A percentile compares a stretch with the other conserved stretches of the same genome.
These are phyloP conservation scores for Ganoderma meredithae DNA, from an alignment of 1,284 basidiomycete species.

Conservation along the genomic window DNA sequence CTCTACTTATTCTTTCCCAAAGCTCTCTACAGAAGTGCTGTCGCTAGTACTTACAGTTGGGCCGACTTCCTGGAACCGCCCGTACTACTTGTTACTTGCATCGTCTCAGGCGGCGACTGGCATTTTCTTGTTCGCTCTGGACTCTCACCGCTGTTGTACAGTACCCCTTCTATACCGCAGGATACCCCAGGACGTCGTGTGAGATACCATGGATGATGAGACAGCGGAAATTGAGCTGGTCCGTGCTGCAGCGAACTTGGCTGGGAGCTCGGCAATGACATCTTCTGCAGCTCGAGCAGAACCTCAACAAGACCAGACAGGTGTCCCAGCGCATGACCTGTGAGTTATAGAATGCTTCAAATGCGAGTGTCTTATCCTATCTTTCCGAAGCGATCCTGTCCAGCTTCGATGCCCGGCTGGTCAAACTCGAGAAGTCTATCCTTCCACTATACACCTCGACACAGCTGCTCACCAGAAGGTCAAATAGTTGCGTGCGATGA, in stretches of 20 bases:
- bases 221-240: constrained; percentile 81
- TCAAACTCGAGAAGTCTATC: constrained; percentile 83
- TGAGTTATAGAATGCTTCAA: constrained; percentile 45
- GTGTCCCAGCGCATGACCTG: constrained; percentile 85
- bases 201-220: constrained; percentile 72
- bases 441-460: constrained; percentile 78
- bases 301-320: constrained; percentile 82
- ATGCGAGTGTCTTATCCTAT: constrained; percentile 13
- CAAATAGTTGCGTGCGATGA: constrained; percentile 64
- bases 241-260: constrained; percentile 28
- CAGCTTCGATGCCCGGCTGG: constrained; percentile 78
- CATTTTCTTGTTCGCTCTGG: not conserved
- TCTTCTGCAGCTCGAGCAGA: constrained; percentile 74
- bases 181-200: no score
- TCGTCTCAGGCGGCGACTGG: not conserved
- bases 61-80: no score
- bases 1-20: no score
- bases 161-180: not conserved
- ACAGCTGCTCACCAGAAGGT: constrained; percentile 73
- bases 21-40: no score
- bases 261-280: not conserved
- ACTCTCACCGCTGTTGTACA: not conserved
- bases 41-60: not conserved
- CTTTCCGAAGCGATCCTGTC: constrained; percentile 68
- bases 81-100: no score